Conservation (phyloP, 148 eudicot species). For the Mesembryanthemum crystallinum region DNA sequence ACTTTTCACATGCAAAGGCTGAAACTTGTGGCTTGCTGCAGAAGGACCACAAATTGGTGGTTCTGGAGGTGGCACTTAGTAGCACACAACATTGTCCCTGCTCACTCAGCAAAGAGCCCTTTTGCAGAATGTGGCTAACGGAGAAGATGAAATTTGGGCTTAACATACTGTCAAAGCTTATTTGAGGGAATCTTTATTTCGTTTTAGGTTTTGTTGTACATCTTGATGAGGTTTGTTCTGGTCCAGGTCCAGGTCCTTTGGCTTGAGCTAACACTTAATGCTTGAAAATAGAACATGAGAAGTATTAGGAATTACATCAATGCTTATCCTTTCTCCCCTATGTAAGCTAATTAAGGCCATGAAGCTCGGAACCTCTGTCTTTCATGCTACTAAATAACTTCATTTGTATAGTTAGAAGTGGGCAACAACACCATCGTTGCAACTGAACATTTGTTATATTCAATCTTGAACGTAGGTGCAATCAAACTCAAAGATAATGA, state of each 20-base stretch:
- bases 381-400: background rate
- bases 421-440: background rate
- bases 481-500: background rate
- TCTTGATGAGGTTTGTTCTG: too few relatives aligned
- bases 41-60: background rate
- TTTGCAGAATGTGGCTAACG: background rate
- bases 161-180: background rate
- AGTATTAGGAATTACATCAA: too few relatives aligned
- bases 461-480: background rate
- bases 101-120: background rate
- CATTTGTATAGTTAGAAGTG: too few relatives aligned
- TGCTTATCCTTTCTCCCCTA: too few relatives aligned
- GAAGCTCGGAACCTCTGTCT: too few relatives aligned
- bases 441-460: background rate
- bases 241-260: too few relatives aligned
- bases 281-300: too few relatives aligned
- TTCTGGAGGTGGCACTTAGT: background rate
- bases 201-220: too few relatives aligned
- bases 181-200: background rate
- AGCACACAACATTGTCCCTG: background rate
- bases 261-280: too few relatives aligned
- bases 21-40: background rate
- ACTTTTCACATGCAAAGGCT: too few relatives aligned
- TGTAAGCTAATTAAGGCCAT: too few relatives aligned
- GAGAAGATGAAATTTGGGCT: background rate